Evolutionary conservation across 805 yeast species (phyloP), one percentile per base, ranked within the genome.

Genomic region (Aciculoconidium aculeatum): DNA sequence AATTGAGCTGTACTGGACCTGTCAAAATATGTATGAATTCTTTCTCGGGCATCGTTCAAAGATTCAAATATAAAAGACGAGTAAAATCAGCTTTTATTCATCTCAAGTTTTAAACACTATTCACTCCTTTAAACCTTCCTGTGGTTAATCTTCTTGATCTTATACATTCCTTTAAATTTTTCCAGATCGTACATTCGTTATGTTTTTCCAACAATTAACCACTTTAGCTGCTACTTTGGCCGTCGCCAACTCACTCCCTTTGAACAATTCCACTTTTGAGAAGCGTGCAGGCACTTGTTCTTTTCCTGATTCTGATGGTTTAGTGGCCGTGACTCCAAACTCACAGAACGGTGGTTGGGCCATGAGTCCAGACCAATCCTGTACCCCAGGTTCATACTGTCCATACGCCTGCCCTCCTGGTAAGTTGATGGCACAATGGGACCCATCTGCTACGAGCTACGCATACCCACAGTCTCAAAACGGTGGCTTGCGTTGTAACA

Each of bases 341-440:
- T 70, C 75, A 16, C 42, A 53, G 11, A 81, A 80, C 45, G 87
- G 69, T 28, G 95, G 95, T 14, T 87, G 95, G 95, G 95, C 95
- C 28, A 67, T 82, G 72, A 72, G 77, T 42, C 75, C 75, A 28
- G 92, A 82, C 53, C 80, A 77, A 45, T 45, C 65, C 20, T 86
- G 96, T 56, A 53, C 76, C 4, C 65, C 80, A 15, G 94, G 92
- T n/a, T 58, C 66, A 17, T 87, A 77, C 72, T 86, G 95, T 56
- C 95, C 94, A 17, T 87, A 80, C 54, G 95, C 95, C 11, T 86
- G 96, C 52, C 77, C 86, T 11, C 82, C 95, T 22, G 96, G 96
- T 35, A 74, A 82, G 53, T 55, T 86, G 32, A 78, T 80, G 80
- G 83, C 77, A 17, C 96, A 86, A 57, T 86, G 95, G 95, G 92